Conservation (phyloP, 2,329 filamentous ascomycete genomes). For the Pseudogymnoascus sp. region DNA sequence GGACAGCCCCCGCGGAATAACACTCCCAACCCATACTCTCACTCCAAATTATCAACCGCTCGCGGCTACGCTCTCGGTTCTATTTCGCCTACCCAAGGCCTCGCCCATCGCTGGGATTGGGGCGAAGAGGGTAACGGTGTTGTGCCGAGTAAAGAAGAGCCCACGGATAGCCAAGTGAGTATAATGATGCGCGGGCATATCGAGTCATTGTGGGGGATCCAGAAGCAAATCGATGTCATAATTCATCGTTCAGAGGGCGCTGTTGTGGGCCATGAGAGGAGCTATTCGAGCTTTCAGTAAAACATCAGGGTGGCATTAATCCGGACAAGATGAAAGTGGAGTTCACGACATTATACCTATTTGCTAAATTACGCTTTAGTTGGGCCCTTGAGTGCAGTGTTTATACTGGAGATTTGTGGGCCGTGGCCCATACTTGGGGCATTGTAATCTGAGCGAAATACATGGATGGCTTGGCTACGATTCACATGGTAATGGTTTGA, state of each 20-base stretch:
- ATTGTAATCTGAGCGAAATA: too few relatives aligned
- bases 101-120: neutral
- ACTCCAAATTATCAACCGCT: neutral
- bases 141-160: neutral
- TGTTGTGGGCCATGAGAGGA: neutral
- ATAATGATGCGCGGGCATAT: neutral
- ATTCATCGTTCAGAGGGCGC: neutral
- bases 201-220: neutral
- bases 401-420: neutral
- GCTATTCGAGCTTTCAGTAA: neutral
- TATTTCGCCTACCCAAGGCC: neutral
- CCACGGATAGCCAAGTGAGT: neutral
- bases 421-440: neutral
- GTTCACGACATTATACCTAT: neutral
- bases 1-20: neutral
- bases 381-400: neutral
- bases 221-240: neutral
- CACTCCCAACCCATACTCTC: neutral
- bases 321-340: neutral
- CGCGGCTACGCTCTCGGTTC: neutral
- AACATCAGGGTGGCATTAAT: neutral
- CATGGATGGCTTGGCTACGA: too few relatives aligned
- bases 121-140: neutral
- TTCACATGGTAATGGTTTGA: too few relatives aligned
- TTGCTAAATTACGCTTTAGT: neutral